Base-by-base conservation (phyloP, 2,329 filamentous ascomycete genomes). In the Fusarium setosum region DNA sequence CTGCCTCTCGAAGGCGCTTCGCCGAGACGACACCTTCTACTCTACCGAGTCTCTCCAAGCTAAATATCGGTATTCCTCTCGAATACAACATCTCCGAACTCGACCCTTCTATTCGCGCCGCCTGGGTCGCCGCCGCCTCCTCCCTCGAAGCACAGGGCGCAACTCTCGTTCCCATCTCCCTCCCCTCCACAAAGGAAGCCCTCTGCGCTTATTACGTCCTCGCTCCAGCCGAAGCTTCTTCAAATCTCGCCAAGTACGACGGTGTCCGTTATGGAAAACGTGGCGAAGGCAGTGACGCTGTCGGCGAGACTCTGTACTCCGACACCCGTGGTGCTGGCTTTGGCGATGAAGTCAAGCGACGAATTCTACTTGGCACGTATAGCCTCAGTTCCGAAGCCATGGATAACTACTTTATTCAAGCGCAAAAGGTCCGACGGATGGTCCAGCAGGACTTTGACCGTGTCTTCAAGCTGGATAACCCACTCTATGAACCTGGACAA, bases 181-280 rank as follows among this genome's bases (percentile, higher is more conserved):
- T 99, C 5, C 94, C 95, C 1, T 88, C 90, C 1, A 99, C 95
- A 2, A 90, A 88, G 63, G 90, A 92, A 68, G 95, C 96, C 0
- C 86, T 99, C 1, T 92, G 94, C 18, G 92, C 96, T 31, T 99
- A 99, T 81, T 99, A 99, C 77, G 87, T 99, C 56, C 89, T 99
- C 56, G 96, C 96, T 1, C 93, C 96, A 0, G 95, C 96, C 15
- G 96, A 99, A 79, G 96, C 96, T 4, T 93, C 93, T 2, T 98
- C 95, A 15, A 99, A 99, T 72, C 87, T 99, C 3, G 93, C 96
- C 57, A 97, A 97, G 76, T 99, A 97, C 76, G 96, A 99, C 72
- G 96, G 96, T 18, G 88, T 98, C n/a, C 91, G 96, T 11, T 99
- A 97, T 77, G 96, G 96, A 2, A 83, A 82, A 18, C 85, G 88